phyloP scores from a whole-genome alignment of 495 filamentous ascomycete species.

The Penicillium paxilli region DNA sequence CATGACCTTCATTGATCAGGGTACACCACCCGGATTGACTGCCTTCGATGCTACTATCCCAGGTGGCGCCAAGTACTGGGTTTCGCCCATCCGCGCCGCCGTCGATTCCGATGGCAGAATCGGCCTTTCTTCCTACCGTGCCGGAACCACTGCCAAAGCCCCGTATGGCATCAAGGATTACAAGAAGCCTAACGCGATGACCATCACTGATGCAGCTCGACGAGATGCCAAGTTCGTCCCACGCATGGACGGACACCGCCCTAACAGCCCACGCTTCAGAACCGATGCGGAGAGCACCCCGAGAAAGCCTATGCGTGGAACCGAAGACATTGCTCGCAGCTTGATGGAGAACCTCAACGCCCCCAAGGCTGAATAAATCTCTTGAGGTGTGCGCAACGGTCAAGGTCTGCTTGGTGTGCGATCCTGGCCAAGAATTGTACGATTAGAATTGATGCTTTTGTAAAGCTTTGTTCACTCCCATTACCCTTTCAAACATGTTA shows the following conservation, averaged over 20 bases:
- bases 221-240: constrained; percentile 30
- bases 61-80: constrained; percentile 69
- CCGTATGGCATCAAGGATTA: constrained; percentile 50
- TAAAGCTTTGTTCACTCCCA: constrained; percentile 32
- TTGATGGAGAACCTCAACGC: constrained; percentile 31
- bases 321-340: constrained; percentile 36
- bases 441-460: constrained; percentile 39
- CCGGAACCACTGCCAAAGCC: constrained; percentile 43
- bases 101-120: constrained; percentile 63
- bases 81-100: constrained; percentile 53
- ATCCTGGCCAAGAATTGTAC: constrained; percentile 28
- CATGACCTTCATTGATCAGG: constrained; percentile 36
- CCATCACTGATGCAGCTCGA: constrained; percentile 27
- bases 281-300: neutral
- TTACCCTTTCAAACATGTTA: constrained; percentile 28
- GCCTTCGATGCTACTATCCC: constrained; percentile 57
- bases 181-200: constrained; percentile 24
- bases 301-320: constrained; percentile 14
- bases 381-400: neutral
- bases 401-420: neutral
- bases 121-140: constrained; percentile 45
- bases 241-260: constrained; percentile 28
- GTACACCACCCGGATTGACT: constrained; percentile 37
- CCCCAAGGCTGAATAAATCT: neutral
- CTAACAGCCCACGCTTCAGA: constrained; percentile 17